Evolutionary conservation across 2,329 filamentous ascomycete genomes (phyloP).

Genomic region (Periglandula ipomoeae): DNA sequence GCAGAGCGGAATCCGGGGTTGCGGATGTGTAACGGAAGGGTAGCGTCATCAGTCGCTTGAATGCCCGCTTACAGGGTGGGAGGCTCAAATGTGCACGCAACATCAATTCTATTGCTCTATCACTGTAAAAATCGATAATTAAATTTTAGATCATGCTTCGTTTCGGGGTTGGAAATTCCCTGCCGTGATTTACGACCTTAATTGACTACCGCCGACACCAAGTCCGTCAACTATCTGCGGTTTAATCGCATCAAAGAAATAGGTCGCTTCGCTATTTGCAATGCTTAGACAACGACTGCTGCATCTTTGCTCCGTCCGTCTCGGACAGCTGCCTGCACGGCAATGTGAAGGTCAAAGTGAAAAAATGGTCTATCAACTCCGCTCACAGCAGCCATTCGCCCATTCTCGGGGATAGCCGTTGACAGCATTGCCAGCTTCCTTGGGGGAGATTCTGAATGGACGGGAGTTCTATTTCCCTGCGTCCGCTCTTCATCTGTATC

Average conservation of each 20-base stretch:
- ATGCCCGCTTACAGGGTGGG: no score
- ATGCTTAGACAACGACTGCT: neutral
- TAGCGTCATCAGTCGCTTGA: neutral
- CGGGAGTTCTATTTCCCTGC: conserved; percentile 1
- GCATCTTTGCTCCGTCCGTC: conserved; percentile 17
- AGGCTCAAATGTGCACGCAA: no score
- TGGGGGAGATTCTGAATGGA: neutral
- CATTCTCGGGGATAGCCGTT: neutral
- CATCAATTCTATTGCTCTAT: no score
- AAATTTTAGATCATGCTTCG: no score
- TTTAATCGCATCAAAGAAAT: no score
- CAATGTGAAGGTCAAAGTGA: conserved; percentile 35
- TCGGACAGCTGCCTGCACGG: conserved; percentile 27
- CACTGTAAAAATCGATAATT: no score
- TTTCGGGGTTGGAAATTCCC: no score
- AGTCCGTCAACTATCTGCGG: no score
- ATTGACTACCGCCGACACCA: no score
- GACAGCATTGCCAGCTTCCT: neutral
- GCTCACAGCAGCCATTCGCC: conserved; percentile 20
- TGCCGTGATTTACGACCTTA: no score
- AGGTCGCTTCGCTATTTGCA: neutral
- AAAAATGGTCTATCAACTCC: conserved; percentile 38
- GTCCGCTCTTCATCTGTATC: conserved; percentile 11
- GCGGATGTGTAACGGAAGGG: neutral
- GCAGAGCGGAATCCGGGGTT: no score